Conservation (phyloP, 169 alveolate genomes). For the Neospora caninum region DNA sequence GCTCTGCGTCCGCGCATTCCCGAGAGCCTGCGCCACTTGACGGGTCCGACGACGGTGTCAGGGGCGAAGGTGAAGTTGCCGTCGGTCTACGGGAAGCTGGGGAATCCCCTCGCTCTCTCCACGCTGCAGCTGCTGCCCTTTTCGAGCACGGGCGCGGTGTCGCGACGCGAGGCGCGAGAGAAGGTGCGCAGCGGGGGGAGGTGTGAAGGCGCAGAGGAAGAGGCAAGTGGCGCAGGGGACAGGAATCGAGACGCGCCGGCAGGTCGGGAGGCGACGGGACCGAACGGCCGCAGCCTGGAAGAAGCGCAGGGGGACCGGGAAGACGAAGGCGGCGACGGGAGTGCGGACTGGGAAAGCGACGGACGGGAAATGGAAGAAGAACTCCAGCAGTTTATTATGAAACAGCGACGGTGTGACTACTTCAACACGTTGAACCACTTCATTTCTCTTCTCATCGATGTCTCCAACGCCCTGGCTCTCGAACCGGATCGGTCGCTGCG, state of each 20-base stretch:
- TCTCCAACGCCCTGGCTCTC: slow-evolving; percentile 53
- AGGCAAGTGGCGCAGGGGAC: not conserved
- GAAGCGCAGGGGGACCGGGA: not conserved
- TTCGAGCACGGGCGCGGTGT: slow-evolving; percentile 23
- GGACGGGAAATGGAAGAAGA: slow-evolving; percentile 75
- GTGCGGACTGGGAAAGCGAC: not conserved
- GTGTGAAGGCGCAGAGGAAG: not conserved
- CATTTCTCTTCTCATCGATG: slow-evolving; percentile 66
- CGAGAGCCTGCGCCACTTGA: not conserved
- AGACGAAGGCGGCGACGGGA: not conserved
- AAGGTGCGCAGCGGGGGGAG: slow-evolving; percentile 1
- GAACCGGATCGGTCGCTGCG: slow-evolving; percentile 80
- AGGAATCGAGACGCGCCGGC: not conserved
- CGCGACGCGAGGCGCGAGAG: not conserved
- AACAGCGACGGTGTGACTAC: slow-evolving; percentile 88
- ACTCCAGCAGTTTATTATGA: slow-evolving; percentile 83
- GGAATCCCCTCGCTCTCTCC: slow-evolving; percentile 79
- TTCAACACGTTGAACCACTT: slow-evolving; percentile 85
- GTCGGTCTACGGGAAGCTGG: slow-evolving; percentile 80
- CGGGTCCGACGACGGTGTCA: slow-evolving; percentile 19
- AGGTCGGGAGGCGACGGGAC: not conserved
- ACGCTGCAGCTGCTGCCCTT: slow-evolving; percentile 76
- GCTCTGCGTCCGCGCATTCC: slow-evolving; percentile 2
- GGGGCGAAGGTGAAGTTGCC: slow-evolving; percentile 76
- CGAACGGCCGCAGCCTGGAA: not conserved